phyloP scores from a whole-genome alignment of 2,329 filamentous ascomycete genomes.

The Botrytis elliptica region DNA sequence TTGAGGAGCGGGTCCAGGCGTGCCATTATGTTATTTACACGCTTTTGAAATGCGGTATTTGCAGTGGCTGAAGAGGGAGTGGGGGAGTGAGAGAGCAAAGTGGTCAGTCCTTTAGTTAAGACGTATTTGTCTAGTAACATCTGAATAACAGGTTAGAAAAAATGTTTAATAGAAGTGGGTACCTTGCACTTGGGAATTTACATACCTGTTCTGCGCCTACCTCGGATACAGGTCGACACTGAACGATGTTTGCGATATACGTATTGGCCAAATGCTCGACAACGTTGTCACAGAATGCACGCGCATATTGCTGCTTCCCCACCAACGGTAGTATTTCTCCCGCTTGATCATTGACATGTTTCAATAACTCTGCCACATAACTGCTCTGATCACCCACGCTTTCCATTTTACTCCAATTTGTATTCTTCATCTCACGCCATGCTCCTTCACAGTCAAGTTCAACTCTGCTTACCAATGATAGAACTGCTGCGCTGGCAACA shows the following conservation, averaged over 20 bases:
- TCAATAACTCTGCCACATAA: conserved; percentile 81
- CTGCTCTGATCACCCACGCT: conserved; percentile 90
- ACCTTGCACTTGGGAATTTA: not conserved
- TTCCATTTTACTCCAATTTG: conserved; percentile 91
- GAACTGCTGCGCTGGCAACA: conserved; percentile 83
- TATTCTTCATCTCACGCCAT: conserved; percentile 97
- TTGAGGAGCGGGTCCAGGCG: conserved; percentile 92
- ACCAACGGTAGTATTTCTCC: conserved; percentile 74
- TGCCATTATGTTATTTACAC: conserved; percentile 78
- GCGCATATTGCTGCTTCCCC: conserved; percentile 88
- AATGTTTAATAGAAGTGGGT: not conserved
- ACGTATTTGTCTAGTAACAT: conserved; percentile 97
- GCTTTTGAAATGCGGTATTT: conserved; percentile 70
- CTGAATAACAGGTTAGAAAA: conserved; percentile 46
- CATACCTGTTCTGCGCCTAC: conserved; percentile 85
- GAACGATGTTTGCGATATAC: conserved; percentile 81
- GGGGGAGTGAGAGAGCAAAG: conserved; percentile 60
- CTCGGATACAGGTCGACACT: conserved; percentile 87
- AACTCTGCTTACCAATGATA: conserved; percentile 79
- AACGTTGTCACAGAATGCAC: conserved; percentile 94
- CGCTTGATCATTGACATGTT: conserved; percentile 67
- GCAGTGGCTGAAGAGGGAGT: conserved; percentile 28
- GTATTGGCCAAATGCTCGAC: conserved; percentile 79
- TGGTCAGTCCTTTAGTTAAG: conserved; percentile 74
- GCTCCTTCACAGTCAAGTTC: conserved; percentile 79